Percentiles rank a stretch among this genome's conserved stretches.
These are phyloP conservation scores for Antarctomyces pellizariae DNA, from an alignment of 495 filamentous ascomycete species.

Conservation along the genomic window DNA sequence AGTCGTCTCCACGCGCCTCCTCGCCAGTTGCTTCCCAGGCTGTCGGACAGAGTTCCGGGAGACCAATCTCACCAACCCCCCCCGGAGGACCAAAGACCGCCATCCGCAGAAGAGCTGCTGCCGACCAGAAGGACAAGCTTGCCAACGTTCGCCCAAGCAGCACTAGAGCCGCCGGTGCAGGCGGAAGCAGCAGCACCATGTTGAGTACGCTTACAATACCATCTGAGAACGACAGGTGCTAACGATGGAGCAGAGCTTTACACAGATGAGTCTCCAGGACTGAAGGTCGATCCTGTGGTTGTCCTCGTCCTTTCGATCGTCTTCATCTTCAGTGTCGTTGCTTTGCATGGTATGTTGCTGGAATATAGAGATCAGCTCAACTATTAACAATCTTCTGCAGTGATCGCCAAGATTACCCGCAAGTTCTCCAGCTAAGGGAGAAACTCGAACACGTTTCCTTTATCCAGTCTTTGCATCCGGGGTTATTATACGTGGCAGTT, in stretches of 20 bases:
- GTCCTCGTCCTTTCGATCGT: constrained; percentile 84
- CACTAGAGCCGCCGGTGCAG: constrained; percentile 81
- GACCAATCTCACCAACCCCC: constrained; percentile 64
- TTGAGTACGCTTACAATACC: constrained; percentile 41
- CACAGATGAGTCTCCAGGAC: constrained; percentile 87
- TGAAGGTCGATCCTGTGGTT: constrained; percentile 93
- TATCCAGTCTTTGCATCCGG: too few relatives aligned
- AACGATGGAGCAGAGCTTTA: constrained; percentile 41
- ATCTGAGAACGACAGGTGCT: background rate
- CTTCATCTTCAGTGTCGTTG: constrained; percentile 97
- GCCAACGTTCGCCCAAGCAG: constrained; percentile 78
- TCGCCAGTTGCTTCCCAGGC: constrained; percentile 31
- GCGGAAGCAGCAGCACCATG: constrained; percentile 94
- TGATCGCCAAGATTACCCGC: constrained; percentile 90
- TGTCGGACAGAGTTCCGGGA: constrained; percentile 40
- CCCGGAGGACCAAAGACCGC: constrained; percentile 92
- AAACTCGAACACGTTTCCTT: too few relatives aligned
- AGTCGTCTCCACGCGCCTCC: constrained; percentile 56
- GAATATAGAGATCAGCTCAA: background rate
- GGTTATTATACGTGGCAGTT: too few relatives aligned
- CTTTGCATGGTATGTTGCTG: constrained; percentile 61
- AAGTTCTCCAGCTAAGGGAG: constrained; percentile 61
- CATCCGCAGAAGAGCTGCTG: constrained; percentile 78
- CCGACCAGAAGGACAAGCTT: constrained; percentile 83
- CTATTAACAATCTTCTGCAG: constrained; percentile 18